Percentiles rank a stretch among this genome's conserved stretches.
Conservation (phyloP, 2,329 filamentous ascomycete species). For the Malbranchea zuffiana region DNA sequence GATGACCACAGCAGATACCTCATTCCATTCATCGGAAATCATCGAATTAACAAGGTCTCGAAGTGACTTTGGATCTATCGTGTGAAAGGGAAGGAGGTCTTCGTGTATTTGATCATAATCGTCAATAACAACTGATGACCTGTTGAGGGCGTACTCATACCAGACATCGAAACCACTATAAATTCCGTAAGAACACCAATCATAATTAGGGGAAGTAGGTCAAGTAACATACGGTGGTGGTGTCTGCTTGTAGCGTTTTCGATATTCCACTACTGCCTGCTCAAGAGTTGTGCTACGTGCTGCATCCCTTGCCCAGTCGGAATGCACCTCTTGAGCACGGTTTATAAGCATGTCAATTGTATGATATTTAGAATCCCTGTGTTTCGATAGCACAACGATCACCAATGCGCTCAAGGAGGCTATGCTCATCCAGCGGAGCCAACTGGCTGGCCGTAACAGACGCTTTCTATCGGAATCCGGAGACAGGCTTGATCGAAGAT, state of each 20-base stretch:
- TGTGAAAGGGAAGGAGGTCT: slow-evolving; percentile 47
- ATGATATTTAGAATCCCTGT: slow-evolving; percentile 35
- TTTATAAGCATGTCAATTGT: slow-evolving; percentile 47
- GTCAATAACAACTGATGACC: slow-evolving; percentile 45
- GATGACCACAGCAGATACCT: slow-evolving; percentile 46
- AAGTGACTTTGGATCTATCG: slow-evolving; percentile 41
- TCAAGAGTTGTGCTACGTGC: slow-evolving; percentile 38
- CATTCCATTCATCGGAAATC: slow-evolving; percentile 44
- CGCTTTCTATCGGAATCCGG: slow-evolving; percentile 24
- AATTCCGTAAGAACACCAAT: neutral
- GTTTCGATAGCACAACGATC: slow-evolving; percentile 32
- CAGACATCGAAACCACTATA: slow-evolving; percentile 46
- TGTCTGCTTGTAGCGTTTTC: slow-evolving; percentile 40
- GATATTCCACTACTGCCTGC: slow-evolving; percentile 43
- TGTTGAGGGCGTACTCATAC: slow-evolving; percentile 46
- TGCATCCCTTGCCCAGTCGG: slow-evolving; percentile 40
- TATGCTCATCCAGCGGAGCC: slow-evolving; percentile 29
- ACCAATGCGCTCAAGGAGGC: slow-evolving; percentile 35
- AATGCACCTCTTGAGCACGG: slow-evolving; percentile 38
- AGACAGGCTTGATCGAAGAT: slow-evolving; percentile 20
- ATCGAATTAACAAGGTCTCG: slow-evolving; percentile 43
- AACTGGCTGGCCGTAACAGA: slow-evolving; percentile 20
- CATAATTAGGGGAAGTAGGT: slow-evolving; percentile 8
- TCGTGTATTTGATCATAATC: slow-evolving; percentile 50
- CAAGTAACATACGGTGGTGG: slow-evolving; percentile 42